Evolutionary conservation across 805 yeast genomes (phyloP), one percentile per base, ranked within the genome.

Genomic region (Torulaspora maleeae): DNA sequence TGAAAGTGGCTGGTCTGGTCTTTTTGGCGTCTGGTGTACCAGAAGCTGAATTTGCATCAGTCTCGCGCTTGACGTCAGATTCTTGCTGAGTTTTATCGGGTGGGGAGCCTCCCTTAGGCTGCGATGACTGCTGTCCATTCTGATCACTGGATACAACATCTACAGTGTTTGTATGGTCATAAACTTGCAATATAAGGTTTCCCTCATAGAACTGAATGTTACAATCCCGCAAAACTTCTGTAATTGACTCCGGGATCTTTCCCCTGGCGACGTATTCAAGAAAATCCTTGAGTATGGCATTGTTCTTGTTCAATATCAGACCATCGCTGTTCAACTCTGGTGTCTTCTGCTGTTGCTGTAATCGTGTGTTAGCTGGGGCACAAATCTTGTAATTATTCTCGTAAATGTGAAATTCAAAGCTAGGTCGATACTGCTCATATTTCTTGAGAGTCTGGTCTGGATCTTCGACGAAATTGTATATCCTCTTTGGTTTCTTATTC

Each of bases 321-420:
- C 95, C 88, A 55, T 90, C 97, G 29, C 59, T 60, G 4, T 61
- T 52, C 13, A 56, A 37, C 38, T 62, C 63, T 6, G 63, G 62
- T 2, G 56, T 47, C 59, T 75, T 76, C 32, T 58, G 66, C 57
- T 58, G 61, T 45, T 61, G 64, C 40, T 60, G 65, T 30, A 61
- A 41, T 38, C 68, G 52, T 17, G 66, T 56, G 42, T 63, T 63
- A 9, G 67, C 66, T 41, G 85, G 91, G 52, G 86, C 86, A 51
- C 95, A 95, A 69, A 91, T 90, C 49, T 95, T 77, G 64, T 82
- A 91, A 66, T 90, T 95, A 45, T 87, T 88, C 56, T 88, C 93
- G 66, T 86, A 90, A 19, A 91, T 88, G 59, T 91, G 97, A 57
- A 91, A 82, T 52, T 82, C 95, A 48, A 91, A 67, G 32, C 95